Conservation (phyloP, 352 stramenopile genomes). For the Pythium monospermum region DNA sequence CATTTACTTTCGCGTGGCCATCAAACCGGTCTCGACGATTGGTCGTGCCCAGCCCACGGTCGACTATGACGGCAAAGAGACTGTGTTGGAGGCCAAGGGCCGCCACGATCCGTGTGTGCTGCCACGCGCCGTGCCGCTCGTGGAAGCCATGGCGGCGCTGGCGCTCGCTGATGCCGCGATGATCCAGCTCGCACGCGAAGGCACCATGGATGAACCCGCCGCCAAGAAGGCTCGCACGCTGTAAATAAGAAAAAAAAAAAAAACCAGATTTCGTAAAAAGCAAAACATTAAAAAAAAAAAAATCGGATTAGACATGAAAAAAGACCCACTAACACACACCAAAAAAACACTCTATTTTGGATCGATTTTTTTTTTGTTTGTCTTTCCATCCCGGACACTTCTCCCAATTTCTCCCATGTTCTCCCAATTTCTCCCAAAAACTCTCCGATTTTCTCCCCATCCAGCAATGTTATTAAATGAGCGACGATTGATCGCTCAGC, state of each 20-base stretch:
- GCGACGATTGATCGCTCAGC: conserved; percentile 72
- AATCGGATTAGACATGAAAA: too few relatives aligned
- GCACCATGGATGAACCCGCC: conserved; percentile 46
- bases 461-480: conserved; percentile 81
- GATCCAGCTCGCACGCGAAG: conserved; percentile 92
- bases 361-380: too few relatives aligned
- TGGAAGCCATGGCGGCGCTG: conserved; percentile 97
- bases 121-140: conserved; percentile 95
- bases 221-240: conserved; percentile 48
- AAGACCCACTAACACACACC: too few relatives aligned
- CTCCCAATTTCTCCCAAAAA: too few relatives aligned
- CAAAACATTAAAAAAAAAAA: too few relatives aligned
- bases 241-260: too few relatives aligned
- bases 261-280: too few relatives aligned
- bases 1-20: conserved; percentile 98
- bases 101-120: conserved; percentile 98
- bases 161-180: conserved; percentile 95
- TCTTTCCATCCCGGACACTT: too few relatives aligned
- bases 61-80: conserved; percentile 94
- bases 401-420: too few relatives aligned
- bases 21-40: conserved; percentile 99
- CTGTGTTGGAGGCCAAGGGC: conserved; percentile 95
- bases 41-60: conserved; percentile 93
- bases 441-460: too few relatives aligned
- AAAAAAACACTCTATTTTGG: too few relatives aligned